Evolutionary conservation across 2,329 filamentous ascomycete species (phyloP).

Genomic region (Colletotrichum simmondsii): DNA sequence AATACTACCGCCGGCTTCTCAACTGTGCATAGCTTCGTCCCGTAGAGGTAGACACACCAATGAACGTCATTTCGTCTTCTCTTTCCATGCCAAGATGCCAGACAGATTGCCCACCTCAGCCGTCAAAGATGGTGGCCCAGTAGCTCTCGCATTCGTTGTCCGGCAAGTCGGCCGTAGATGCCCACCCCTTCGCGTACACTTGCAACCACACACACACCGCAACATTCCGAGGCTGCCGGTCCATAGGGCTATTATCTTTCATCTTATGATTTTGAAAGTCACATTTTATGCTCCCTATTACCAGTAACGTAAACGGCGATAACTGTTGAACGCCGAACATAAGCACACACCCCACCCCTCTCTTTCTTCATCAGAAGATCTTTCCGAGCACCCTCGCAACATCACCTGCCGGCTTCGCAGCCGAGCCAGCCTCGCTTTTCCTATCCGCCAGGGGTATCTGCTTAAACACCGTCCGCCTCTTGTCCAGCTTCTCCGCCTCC

Average conservation of each 20-base stretch:
- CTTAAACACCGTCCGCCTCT: slow-evolving; percentile 67
- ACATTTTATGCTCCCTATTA: not conserved
- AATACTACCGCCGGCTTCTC: not conserved
- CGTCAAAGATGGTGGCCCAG: not conserved
- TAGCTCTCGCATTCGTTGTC: not conserved
- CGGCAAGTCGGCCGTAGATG: not conserved
- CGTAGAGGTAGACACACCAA: not conserved
- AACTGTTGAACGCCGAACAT: not conserved
- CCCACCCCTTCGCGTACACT: not conserved
- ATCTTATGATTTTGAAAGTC: not conserved
- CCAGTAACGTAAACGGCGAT: not conserved
- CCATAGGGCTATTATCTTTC: not conserved
- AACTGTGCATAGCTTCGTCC: not conserved
- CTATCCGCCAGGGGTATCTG: slow-evolving; percentile 71
- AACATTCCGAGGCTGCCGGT: not conserved
- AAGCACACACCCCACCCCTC: not conserved
- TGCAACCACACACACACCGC: not conserved
- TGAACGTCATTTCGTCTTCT: not conserved
- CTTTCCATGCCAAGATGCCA: not conserved
- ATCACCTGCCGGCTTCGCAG: slow-evolving; percentile 65
- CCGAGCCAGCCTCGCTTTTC: slow-evolving; percentile 50
- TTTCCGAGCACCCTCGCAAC: slow-evolving; percentile 72
- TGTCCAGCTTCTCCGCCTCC: slow-evolving; percentile 39
- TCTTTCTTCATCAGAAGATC: slow-evolving; percentile 62
- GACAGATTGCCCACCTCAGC: not conserved